Evolutionary conservation across 2,329 filamentous ascomycete species (phyloP), one percentile per base, ranked within the genome.

Genomic region (Metarhizium guizhouense): DNA sequence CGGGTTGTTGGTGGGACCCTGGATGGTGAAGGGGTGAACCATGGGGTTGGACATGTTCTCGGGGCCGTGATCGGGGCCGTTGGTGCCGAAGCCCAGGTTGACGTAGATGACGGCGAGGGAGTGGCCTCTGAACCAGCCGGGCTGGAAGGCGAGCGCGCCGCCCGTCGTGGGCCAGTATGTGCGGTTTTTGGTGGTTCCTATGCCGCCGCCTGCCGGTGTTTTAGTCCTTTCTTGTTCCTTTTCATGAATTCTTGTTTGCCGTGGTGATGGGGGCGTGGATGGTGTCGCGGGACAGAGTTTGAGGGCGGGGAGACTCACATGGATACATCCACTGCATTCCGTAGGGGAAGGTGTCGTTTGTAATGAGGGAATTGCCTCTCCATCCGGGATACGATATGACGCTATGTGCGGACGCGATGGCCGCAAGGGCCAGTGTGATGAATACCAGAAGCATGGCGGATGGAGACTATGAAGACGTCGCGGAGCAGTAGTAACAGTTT

Each of bases 321-420:
- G 92, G 91, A 76, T 95, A 96, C 69, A 86, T 84, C 91, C 91
- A 96, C 75, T 95, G 88, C 88, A 94, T 93, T 73, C 91, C 92
- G 62, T 88, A 95, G 2, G 91, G 91, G 63, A 83, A 94, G 0
- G 81, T 84, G 2, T 82, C 83, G 69, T 90, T 95, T 47, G 86
- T 87, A 67, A 87, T 80, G 59, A 95, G 81, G 68, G 90, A 95
- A 76, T 95, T 86, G 61, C 90, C 91, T 80, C 91, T 76, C 85
- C 87, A 93, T 62, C 88, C 88, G 0, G 90, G 91, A 67, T 95
- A 95, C 59, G 86, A 85, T 69, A 95, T 86, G 67, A 95, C 81
- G n/a, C 81, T 88, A 69, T 95, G 90, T n/a, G 85, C 84, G 38
- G 79, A 74, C 59, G 76, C 75, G 63, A 85, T 60, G 45, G 75